Evolutionary conservation across 176 grass and related monocot genomes (phyloP).

Genomic region (Zea luxurians): DNA sequence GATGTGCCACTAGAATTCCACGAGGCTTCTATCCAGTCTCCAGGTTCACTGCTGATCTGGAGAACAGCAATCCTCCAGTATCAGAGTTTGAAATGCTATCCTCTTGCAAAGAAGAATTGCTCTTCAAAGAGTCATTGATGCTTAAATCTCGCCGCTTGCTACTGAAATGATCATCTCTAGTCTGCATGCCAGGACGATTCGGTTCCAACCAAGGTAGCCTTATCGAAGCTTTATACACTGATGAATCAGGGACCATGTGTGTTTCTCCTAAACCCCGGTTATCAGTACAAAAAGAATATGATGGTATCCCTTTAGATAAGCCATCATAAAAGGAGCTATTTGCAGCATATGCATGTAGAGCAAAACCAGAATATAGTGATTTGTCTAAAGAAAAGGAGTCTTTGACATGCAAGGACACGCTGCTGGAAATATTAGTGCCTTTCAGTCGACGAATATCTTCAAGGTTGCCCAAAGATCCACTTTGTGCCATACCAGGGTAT

Average conservation of each 20-base stretch:
- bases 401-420: conserved; percentile 50
- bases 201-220: conserved; percentile 69
- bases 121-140: conserved; percentile 66
- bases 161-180: conserved; percentile 66
- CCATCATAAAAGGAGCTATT: conserved; percentile 87
- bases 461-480: conserved; percentile 11
- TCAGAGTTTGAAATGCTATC: conserved; percentile 70
- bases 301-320: conserved; percentile 80
- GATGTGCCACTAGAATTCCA: conserved; percentile 89
- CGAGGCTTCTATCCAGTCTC: conserved; percentile 87
- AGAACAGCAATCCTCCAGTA: conserved; percentile 49
- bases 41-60: conserved; percentile 47
- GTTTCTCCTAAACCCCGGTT: conserved; percentile 54
- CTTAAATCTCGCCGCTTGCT: conserved; percentile 73
- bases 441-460: conserved; percentile 54
- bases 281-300: conserved; percentile 76
- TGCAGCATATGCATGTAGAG: conserved; percentile 57
- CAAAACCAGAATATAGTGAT: conserved; percentile 61
- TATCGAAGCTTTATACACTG: conserved; percentile 48
- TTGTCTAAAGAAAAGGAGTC: conserved; percentile 69
- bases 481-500: conserved; percentile 38
- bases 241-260: conserved; percentile 50
- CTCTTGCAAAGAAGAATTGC: conserved; percentile 52
- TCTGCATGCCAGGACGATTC: conserved; percentile 55
- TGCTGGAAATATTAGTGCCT: conserved; percentile 44